These are phyloP conservation scores for Pterocarpus macrocarpus DNA, from an alignment of 306 rosid genomes.

Conservation along the genomic window DNA sequence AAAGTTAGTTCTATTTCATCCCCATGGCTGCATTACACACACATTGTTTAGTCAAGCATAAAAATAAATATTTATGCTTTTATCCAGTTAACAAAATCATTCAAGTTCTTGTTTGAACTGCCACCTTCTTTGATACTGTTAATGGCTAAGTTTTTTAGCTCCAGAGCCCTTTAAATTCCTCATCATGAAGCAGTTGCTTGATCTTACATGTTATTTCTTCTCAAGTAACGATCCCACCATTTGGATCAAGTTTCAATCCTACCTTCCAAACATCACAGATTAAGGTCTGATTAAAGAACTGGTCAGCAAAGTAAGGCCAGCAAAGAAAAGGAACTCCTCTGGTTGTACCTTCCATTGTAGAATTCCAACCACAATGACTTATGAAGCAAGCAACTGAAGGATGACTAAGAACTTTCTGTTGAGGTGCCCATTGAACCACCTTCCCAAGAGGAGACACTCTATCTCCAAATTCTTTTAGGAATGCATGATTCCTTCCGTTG, in stretches of 20 bases:
- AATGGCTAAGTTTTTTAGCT: slow-evolving; percentile 17
- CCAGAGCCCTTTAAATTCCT: slow-evolving; percentile 17
- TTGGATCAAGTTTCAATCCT: slow-evolving; percentile 10
- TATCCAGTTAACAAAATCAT: slow-evolving; percentile 41
- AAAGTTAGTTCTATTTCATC: too few species aligned
- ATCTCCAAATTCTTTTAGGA: slow-evolving; percentile 41
- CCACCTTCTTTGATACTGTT: slow-evolving; percentile 40
- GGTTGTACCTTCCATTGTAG: slow-evolving; percentile 45
- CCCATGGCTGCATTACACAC: too few species aligned
- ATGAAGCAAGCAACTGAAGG: slow-evolving; percentile 49
- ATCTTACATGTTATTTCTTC: slow-evolving; percentile 33
- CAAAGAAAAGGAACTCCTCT: slow-evolving; percentile 46
- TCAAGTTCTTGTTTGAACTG: slow-evolving; percentile 33
- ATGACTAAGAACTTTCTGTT: slow-evolving; percentile 39
- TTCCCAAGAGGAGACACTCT: slow-evolving; percentile 31
- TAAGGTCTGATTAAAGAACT: slow-evolving; percentile 24
- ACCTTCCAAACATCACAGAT: slow-evolving; percentile 52
- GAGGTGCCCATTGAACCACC: slow-evolving; percentile 50
- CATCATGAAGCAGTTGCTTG: slow-evolving; percentile 32
- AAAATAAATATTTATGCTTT: slow-evolving; percentile 27
- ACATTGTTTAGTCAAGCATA: background rate
- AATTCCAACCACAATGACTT: slow-evolving; percentile 55
- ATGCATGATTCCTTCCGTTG: background rate
- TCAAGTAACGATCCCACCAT: slow-evolving; percentile 8
- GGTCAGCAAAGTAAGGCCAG: slow-evolving; percentile 52